Conservation (phyloP, 2,329 filamentous ascomycete species). For the Arachnomyces sp. region DNA sequence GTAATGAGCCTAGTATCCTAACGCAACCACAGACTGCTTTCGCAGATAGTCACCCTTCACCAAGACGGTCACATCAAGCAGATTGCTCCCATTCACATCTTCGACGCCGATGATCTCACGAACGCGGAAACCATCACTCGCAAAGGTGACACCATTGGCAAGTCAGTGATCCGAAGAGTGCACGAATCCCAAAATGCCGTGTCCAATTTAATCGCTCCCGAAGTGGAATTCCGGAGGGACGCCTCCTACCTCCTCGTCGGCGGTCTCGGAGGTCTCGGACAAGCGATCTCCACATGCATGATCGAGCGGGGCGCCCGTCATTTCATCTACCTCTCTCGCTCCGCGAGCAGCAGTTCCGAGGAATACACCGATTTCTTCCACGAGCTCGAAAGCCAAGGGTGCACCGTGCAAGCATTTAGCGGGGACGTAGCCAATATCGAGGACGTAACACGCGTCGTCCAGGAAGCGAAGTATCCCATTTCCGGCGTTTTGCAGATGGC, state of each 20-base stretch:
- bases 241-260: conserved; percentile 29
- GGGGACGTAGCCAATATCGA: conserved; percentile 15
- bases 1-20: too few species aligned
- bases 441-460: conserved; percentile 15
- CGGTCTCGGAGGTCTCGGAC: conserved; percentile 35
- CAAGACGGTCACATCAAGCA: neutral
- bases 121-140: neutral
- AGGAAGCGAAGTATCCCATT: conserved; percentile 8
- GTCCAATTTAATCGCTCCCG: too few species aligned
- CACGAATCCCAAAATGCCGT: too few species aligned
- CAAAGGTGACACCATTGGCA: neutral
- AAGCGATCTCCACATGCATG: conserved; percentile 28
- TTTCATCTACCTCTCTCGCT: conserved; percentile 29
- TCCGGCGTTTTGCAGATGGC: conserved; percentile 19
- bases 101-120: neutral
- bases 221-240: too few species aligned
- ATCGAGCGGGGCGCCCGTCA: conserved; percentile 27
- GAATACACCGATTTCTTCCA: conserved; percentile 15
- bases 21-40: neutral
- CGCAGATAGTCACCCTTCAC: neutral
- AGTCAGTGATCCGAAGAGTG: neutral
- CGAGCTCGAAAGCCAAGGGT: conserved; percentile 19
- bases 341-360: conserved; percentile 12
- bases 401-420: conserved; percentile 11
- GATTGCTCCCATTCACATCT: neutral